Conservation (phyloP, 2,329 filamentous ascomycete genomes). For the Aspergillus quadrilineatus region DNA sequence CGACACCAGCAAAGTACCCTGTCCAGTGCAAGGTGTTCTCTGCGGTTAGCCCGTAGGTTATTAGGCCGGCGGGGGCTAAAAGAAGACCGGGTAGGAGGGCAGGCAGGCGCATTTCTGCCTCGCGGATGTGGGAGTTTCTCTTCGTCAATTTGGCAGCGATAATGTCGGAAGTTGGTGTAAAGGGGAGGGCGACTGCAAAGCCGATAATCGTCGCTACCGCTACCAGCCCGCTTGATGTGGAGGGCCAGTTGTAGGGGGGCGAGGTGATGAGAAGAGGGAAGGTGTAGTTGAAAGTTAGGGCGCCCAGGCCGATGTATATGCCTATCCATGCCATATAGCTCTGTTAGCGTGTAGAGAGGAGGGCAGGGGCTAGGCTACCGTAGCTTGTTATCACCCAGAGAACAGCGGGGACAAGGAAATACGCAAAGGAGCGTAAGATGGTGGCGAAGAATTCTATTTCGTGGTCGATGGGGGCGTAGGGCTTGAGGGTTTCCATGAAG, state of each 20-base stretch:
- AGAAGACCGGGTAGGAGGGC: conserved; percentile 27
- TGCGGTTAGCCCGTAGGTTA: conserved; percentile 35
- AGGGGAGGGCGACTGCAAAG: conserved; percentile 45
- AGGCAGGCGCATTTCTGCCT: conserved; percentile 41
- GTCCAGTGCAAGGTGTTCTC: conserved; percentile 34
- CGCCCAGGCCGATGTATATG: conserved; percentile 51
- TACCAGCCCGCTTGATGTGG: conserved; percentile 48
- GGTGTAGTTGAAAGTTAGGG: conserved; percentile 52
- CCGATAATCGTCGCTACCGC: conserved; percentile 41
- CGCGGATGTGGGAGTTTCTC: conserved; percentile 40
- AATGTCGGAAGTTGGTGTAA: conserved; percentile 44
- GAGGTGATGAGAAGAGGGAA: conserved; percentile 50
- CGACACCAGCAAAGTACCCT: conserved; percentile 52
- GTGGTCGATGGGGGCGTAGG: conserved; percentile 45
- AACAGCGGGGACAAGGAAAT: conserved; percentile 50
- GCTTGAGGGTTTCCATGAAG: conserved; percentile 45
- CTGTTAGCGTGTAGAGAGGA: not conserved
- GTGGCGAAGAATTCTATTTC: conserved; percentile 49
- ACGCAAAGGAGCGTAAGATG: conserved; percentile 48
- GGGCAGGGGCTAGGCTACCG: conserved; percentile 28
- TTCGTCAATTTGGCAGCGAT: conserved; percentile 41
- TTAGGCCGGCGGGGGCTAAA: conserved; percentile 31
- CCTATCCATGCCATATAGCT: conserved; percentile 19
- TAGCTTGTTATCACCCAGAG: conserved; percentile 54
- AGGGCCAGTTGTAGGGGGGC: conserved; percentile 49